phyloP scores from a whole-genome alignment of 1,139 yeast species.

The Candida sanyaensis region DNA sequence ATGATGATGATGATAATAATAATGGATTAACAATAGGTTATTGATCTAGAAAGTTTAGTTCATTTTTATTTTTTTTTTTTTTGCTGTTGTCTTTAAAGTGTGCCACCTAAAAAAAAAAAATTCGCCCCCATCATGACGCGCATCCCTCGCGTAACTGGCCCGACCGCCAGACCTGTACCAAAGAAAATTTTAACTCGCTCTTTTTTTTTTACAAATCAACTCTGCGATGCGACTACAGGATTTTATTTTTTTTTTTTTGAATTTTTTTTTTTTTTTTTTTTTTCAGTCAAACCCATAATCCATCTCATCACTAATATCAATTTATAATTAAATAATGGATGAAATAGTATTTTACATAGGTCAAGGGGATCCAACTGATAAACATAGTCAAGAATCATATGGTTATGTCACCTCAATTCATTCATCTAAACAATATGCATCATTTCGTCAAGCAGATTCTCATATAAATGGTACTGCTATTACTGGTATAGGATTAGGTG shows the following conservation, averaged over 20 bases:
- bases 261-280: slow-evolving; percentile 4
- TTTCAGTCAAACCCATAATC: not conserved
- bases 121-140: no score
- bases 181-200: no score
- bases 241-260: not conserved
- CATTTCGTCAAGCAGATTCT: slow-evolving; percentile 58
- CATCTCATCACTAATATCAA: not conserved
- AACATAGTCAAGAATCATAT: slow-evolving; percentile 47
- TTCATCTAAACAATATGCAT: slow-evolving; percentile 48
- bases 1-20: no score
- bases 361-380: slow-evolving; percentile 50
- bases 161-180: no score
- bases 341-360: slow-evolving; percentile 60
- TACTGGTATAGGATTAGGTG: slow-evolving; percentile 45
- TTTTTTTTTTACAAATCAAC: no score
- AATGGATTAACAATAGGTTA: no score
- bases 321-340: slow-evolving; percentile 42
- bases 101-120: no score
- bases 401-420: slow-evolving; percentile 54
- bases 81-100: no score
- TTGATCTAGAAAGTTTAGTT: not conserved
- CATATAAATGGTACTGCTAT: slow-evolving; percentile 46
- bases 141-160: no score
- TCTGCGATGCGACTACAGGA: no score
- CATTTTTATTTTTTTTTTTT: slow-evolving; percentile 1